Conservation (phyloP, 2,329 filamentous ascomycete species). For the Diaporthe citri region DNA sequence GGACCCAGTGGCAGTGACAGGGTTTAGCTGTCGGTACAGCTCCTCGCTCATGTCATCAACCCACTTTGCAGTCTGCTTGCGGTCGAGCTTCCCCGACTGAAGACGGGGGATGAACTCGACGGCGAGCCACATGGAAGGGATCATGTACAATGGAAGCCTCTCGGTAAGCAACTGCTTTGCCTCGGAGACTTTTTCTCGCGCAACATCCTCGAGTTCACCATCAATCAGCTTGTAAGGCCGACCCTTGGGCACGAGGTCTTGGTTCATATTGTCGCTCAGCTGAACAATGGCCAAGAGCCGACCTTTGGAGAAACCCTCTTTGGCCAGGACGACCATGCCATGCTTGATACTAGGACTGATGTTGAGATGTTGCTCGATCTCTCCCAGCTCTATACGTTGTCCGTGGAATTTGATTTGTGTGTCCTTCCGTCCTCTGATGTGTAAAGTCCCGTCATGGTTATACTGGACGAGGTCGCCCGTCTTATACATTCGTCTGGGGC, state of each 20-base stretch:
- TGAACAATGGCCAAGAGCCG: constrained; percentile 1
- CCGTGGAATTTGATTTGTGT: constrained; percentile 65
- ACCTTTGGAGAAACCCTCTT: background rate
- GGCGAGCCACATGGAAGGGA: constrained; percentile 11
- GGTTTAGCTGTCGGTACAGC: constrained; percentile 7
- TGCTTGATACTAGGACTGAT: background rate
- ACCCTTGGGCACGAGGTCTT: constrained; percentile 6
- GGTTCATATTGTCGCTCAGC: background rate
- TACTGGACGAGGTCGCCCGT: constrained; percentile 52
- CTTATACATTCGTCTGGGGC: constrained; percentile 46
- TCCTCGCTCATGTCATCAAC: constrained; percentile 15
- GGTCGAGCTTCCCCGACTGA: constrained; percentile 15
- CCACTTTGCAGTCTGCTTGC: constrained; percentile 18
- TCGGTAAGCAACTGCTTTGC: background rate
- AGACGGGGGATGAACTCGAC: constrained; percentile 19
- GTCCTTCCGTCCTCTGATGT: constrained; percentile 59
- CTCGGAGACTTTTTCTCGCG: background rate
- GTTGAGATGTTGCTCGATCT: constrained; percentile 50
- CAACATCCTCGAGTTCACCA: background rate
- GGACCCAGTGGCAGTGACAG: background rate
- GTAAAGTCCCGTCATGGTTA: constrained; percentile 46
- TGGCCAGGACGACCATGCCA: constrained; percentile 14
- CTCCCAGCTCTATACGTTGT: constrained; percentile 59
- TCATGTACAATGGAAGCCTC: background rate
- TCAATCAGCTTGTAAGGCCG: background rate